Base-by-base conservation (phyloP, 108 stramenopile genomes). In the Skeletonema tropicum region DNA sequence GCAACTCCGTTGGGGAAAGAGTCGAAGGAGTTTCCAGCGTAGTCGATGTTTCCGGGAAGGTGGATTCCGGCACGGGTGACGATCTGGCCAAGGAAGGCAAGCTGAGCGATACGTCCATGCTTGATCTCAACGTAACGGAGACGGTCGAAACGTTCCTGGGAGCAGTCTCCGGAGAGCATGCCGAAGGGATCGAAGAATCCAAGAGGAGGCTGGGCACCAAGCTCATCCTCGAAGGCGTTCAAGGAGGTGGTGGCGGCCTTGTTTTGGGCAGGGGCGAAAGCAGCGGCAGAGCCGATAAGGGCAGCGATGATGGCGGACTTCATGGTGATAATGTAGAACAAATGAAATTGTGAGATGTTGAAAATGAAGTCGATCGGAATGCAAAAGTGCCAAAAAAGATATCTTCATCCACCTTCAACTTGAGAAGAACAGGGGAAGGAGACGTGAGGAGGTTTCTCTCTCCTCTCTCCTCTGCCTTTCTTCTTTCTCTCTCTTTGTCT, bases 21-120 rank as follows among this genome's bases (percentile, higher is more conserved):
- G n/a, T n/a, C n/a, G n/a, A n/a, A n/a, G n/a, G n/a, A n/a, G n/a
- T n/a, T n/a, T n/a, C n/a, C n/a, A n/a, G n/a, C n/a, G n/a, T n/a
- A n/a, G n/a, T n/a, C n/a, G n/a, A n/a, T n/a, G n/a, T n/a, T n/a
- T n/a, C n/a, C n/a, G n/a, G n/a, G n/a, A n/a, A n/a, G n/a, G n/a
- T n/a, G n/a, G n/a, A n/a, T n/a, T n/a, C n/a, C n/a, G n/a, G n/a
- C n/a, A n/a, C n/a, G n/a, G n/a, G n/a, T n/a, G n/a, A n/a, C n/a
- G n/a, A n/a, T n/a, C n/a, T n/a, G n/a, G n/a, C n/a, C n/a, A n/a
- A n/a, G n/a, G n/a, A n/a, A n/a, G n/a, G n/a, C n/a, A n/a, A n/a
- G n/a, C n/a, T n/a, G n/a, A 36, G 95, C 95, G 32, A 91, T 91
- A 68, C 95, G 88, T 39, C 95, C 95, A 76, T 96, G 90, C 89